phyloP scores from a whole-genome alignment of 441 rosid genomes.

The Bocquillonia castaneifolia region DNA sequence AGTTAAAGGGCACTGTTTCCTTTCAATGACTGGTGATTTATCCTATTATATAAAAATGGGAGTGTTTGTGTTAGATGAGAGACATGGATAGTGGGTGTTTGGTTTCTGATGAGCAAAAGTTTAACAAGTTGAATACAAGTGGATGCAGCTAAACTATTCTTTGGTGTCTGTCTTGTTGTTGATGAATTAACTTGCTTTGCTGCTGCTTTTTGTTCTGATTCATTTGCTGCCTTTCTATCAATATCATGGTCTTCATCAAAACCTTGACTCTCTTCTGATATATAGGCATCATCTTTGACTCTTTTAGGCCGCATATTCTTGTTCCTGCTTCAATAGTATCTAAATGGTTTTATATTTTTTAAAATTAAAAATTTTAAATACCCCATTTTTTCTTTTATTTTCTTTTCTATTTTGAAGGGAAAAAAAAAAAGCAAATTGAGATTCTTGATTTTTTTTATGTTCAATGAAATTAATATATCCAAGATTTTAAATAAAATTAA shows the following conservation, averaged over 20 bases:
- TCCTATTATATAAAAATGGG: conserved; percentile 30
- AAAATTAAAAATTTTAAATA: too few species aligned
- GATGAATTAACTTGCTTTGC: conserved; percentile 27
- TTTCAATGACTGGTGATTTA: conserved; percentile 25
- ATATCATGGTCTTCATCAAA: conserved; percentile 41
- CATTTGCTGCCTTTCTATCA: conserved; percentile 76
- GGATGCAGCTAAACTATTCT: conserved; percentile 33
- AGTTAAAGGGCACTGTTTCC: conserved; percentile 15
- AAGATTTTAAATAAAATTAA: too few species aligned
- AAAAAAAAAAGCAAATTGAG: too few species aligned
- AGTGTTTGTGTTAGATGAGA: conserved; percentile 35
- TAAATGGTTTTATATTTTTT: too few species aligned
- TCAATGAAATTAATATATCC: too few species aligned
- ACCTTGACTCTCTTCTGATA: conserved; percentile 24
- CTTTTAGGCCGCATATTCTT: conserved; percentile 5
- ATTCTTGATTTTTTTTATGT: too few species aligned
- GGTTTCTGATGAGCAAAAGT: conserved; percentile 51
- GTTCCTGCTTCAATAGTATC: not conserved
- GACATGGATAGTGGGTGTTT: conserved; percentile 61
- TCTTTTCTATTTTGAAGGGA: too few species aligned
- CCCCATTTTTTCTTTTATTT: too few species aligned
- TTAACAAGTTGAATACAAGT: conserved; percentile 60
- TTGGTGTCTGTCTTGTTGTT: conserved; percentile 38
- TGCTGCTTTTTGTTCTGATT: conserved; percentile 59
- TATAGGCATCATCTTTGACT: conserved; percentile 39